Percentiles rank a stretch among this genome's conserved stretches.
phyloP scores from a whole-genome alignment of 805 yeast genomes.

The Yarrowia divulgata region DNA sequence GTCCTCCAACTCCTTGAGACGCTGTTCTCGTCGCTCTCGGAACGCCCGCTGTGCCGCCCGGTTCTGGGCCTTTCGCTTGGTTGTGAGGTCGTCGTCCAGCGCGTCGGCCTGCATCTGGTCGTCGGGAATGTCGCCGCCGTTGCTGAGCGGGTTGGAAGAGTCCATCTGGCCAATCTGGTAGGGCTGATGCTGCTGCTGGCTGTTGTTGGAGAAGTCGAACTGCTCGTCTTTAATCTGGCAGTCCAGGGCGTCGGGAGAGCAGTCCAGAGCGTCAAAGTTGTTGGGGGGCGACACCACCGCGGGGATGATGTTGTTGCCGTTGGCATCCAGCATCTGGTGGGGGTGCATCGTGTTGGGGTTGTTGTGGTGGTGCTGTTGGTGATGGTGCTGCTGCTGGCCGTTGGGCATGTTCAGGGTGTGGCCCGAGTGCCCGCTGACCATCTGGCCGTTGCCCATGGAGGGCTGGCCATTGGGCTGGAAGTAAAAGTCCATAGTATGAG shows the following conservation, averaged over 20 bases:
- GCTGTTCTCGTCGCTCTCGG: conserved; percentile 79
- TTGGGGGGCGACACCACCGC: conserved; percentile 26
- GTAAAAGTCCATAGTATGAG: conserved; percentile 27
- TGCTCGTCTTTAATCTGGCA: conserved; percentile 33
- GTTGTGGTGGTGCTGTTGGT: neutral
- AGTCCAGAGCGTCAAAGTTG: conserved; percentile 33
- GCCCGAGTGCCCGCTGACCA: conserved; percentile 24
- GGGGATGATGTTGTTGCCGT: conserved; percentile 23
- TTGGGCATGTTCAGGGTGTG: conserved; percentile 18
- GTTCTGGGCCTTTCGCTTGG: conserved; percentile 75
- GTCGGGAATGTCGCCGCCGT: conserved; percentile 5
- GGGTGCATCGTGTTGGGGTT: conserved; percentile 9
- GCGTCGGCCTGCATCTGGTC: conserved; percentile 27
- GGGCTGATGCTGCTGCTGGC: conserved; percentile 4
- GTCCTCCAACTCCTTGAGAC: conserved; percentile 68
- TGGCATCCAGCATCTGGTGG: conserved; percentile 29
- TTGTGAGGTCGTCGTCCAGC: conserved; percentile 44
- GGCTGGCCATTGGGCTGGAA: conserved; percentile 36
- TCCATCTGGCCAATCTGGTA: conserved; percentile 14
- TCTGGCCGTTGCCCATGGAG: conserved; percentile 23
- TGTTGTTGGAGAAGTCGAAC: conserved; percentile 25
- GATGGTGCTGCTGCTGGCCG: conserved; percentile 6
- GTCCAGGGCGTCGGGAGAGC: conserved; percentile 17
- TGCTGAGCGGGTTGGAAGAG: neutral
- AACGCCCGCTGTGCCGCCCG: conserved; percentile 90